Evolutionary conservation across 257 asterid species (phyloP).

Genomic region (Ilex aquifolium): DNA sequence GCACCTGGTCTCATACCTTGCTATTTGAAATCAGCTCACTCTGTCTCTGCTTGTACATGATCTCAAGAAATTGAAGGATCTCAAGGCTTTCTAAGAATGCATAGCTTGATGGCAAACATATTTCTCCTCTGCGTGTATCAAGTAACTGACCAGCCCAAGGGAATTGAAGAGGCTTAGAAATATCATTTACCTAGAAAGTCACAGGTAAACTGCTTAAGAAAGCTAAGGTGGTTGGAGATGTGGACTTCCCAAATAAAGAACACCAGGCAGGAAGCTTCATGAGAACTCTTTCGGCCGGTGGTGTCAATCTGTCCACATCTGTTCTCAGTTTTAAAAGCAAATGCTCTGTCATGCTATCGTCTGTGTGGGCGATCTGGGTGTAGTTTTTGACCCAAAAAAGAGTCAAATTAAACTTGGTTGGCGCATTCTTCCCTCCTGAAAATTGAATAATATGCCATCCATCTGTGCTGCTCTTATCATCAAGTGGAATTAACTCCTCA

Average conservation of each 20-base stretch:
- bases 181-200: constrained; percentile 21
- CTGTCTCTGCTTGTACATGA: too few relatives aligned
- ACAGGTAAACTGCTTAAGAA: constrained; percentile 52
- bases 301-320: constrained; percentile 59
- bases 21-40: too few relatives aligned
- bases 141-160: too few relatives aligned
- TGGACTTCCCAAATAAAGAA: constrained; percentile 79
- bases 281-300: constrained; percentile 36
- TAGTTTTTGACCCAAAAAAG: constrained; percentile 45
- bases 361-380: constrained; percentile 6
- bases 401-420: constrained; percentile 56
- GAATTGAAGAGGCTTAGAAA: too few relatives aligned
- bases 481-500: constrained; percentile 52
- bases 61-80: too few relatives aligned
- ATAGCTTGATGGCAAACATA: too few relatives aligned
- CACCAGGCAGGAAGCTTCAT: constrained; percentile 81
- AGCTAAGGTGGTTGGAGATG: constrained; percentile 70
- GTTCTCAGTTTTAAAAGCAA: constrained; percentile 62
- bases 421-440: constrained; percentile 74
- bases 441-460: constrained; percentile 91
- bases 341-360: constrained; percentile 16
- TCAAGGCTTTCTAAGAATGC: too few relatives aligned
- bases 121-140: too few relatives aligned
- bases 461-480: constrained; percentile 48
- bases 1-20: too few relatives aligned